These are phyloP conservation scores for Zygoascus bituminiphila DNA, from an alignment of 805 yeast genomes.

Conservation along the genomic window DNA sequence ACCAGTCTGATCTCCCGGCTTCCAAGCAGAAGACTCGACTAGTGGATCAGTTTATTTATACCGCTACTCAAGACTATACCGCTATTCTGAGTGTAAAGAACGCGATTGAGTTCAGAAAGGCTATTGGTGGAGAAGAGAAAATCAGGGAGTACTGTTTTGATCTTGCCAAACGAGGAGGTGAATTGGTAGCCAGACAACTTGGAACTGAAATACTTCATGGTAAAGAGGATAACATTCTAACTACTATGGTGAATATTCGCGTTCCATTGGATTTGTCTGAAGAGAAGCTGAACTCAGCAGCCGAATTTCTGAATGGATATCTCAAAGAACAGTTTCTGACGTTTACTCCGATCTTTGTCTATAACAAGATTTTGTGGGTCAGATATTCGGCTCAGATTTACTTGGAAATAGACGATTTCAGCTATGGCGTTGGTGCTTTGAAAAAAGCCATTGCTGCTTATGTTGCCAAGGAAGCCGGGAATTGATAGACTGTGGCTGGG, in stretches of 20 bases:
- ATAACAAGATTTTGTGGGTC: conserved; percentile 35
- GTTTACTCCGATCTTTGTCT: conserved; percentile 39
- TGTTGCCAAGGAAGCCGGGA: too few relatives aligned
- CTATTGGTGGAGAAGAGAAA: conserved; percentile 47
- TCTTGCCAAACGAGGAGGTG: conserved; percentile 40
- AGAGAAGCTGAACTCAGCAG: conserved; percentile 18
- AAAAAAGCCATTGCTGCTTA: conserved; percentile 19
- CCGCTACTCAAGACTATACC: conserved; percentile 45
- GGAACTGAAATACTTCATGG: conserved; percentile 34
- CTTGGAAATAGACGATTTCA: conserved; percentile 48
- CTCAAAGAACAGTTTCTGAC: conserved; percentile 33
- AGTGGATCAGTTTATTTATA: conserved; percentile 39
- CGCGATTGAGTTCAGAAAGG: conserved; percentile 47
- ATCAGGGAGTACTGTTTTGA: conserved; percentile 41
- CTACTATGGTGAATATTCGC: conserved; percentile 39
- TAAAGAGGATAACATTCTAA: conserved; percentile 29
- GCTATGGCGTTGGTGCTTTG: conserved; percentile 37
- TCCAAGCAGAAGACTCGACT: conserved; percentile 17
- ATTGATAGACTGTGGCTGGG: too few relatives aligned
- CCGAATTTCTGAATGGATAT: conserved; percentile 14
- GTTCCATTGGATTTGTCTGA: conserved; percentile 28
- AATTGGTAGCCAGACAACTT: conserved; percentile 33
- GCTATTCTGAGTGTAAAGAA: conserved; percentile 35
- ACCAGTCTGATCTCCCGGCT: conserved; percentile 5
- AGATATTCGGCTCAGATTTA: conserved; percentile 58